Evolutionary conservation across 345 rosid species (phyloP), one percentile per base, ranked within the genome.

Genomic region (Schrenkiella parvula): DNA sequence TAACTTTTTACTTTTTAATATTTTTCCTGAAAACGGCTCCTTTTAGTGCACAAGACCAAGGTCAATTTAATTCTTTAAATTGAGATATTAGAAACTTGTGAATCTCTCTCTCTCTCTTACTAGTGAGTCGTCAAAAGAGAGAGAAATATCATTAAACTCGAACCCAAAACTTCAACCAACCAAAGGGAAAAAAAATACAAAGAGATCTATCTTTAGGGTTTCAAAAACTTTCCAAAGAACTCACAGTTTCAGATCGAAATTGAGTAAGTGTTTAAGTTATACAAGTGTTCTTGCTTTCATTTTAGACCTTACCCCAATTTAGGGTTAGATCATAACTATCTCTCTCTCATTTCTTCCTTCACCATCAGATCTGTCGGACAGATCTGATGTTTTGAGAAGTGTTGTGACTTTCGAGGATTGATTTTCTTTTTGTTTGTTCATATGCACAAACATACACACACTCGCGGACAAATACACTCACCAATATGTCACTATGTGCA

Each of bases 51-150:
- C 80, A 56, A 57, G 76, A 70, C 76, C 68, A 57, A 64, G 72
- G 80, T 77, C 80, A 77, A 77, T 64, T 77, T 56, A 56, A 64
- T 77, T 70, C 39, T 70, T 70, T 77, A 76, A 70, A 57, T 70
- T 22, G 48, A 22, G 51, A 46, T 58, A 47, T 35, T 37, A 47
- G 23, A 76, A 76, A 55, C 64, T 55, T 55, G 67, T 64, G 56
- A 50, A 66, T 12, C 66, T 48, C 67, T 47, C 53, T 61, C 31
- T 60, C 53, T 31, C 54, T 63, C 64, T 35, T 25, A 46, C 65
- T 76, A 28, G 67, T 43, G 64, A 52, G 74, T 68, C 51, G 70
- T 62, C 48, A 62, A 53, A 51, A 43, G 68, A 74, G 75, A 75
- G 75, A 76, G 70, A 68, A 61, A 76, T 3, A 23, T 47, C 75